phyloP scores from a whole-genome alignment of 2,329 filamentous ascomycete species.

The Aphanoascus verrucosus region DNA sequence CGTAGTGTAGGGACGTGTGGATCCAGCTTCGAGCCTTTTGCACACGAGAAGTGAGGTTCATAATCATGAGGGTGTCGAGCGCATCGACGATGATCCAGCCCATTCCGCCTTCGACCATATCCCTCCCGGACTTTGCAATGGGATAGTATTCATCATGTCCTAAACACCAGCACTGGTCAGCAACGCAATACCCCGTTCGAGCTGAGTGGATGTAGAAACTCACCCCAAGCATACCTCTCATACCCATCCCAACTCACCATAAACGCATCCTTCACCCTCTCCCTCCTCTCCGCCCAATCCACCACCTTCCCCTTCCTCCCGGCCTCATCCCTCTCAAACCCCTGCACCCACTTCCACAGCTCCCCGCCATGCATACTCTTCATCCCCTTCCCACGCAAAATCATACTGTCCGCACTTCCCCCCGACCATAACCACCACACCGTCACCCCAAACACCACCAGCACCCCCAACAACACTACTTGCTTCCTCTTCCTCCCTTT shows the following conservation, averaged over 20 bases:
- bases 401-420: conserved; percentile 9
- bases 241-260: conserved; percentile 88
- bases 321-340: conserved; percentile 22
- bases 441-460: conserved; percentile 45
- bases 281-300: conserved; percentile 68
- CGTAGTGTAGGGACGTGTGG: conserved; percentile 65
- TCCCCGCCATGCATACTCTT: conserved; percentile 26
- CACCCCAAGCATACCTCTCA: conserved; percentile 88
- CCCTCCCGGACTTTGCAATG: conserved; percentile 61
- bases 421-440: conserved; percentile 53
- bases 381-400: background rate
- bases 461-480: conserved; percentile 45
- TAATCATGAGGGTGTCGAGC: conserved; percentile 91
- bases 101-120: conserved; percentile 81
- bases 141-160: conserved; percentile 82
- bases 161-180: conserved; percentile 25
- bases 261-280: conserved; percentile 81
- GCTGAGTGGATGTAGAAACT: conserved; percentile 26
- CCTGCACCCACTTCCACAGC: conserved; percentile 48
- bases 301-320: conserved; percentile 32
- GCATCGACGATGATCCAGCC: conserved; percentile 98
- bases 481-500: conserved; percentile 49
- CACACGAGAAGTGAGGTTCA: conserved; percentile 86
- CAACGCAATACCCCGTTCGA: background rate
- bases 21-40: conserved; percentile 84